phyloP scores from a whole-genome alignment of 495 filamentous ascomycete genomes.

The Penicillium mononematosum region DNA sequence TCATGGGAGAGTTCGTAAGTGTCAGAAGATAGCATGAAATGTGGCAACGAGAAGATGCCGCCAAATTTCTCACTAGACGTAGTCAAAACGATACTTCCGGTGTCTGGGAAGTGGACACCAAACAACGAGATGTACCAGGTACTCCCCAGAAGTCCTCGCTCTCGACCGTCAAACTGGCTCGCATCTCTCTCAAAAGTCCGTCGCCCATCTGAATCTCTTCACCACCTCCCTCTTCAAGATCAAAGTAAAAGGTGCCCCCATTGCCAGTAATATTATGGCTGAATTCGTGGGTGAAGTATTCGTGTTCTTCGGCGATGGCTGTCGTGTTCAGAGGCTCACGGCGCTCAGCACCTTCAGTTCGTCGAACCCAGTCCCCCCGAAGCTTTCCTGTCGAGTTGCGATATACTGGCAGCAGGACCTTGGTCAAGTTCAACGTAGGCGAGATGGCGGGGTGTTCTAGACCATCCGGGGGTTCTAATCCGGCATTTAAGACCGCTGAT shows the following conservation, averaged over 20 bases:
- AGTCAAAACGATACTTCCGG: conserved; percentile 73
- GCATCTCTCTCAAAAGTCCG: conserved; percentile 56
- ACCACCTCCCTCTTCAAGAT: conserved; percentile 43
- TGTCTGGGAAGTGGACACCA: conserved; percentile 77
- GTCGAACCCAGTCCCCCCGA: conserved; percentile 71
- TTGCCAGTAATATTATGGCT: conserved; percentile 66
- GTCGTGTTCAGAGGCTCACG: conserved; percentile 51
- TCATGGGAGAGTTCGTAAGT: conserved; percentile 65
- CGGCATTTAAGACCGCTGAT: conserved; percentile 41
- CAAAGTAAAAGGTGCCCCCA: conserved; percentile 46
- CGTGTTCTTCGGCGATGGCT: conserved; percentile 46
- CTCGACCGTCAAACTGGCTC: conserved; percentile 64
- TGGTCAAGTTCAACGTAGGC: conserved; percentile 42
- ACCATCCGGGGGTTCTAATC: conserved; percentile 31
- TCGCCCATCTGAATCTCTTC: conserved; percentile 34
- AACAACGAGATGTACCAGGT: conserved; percentile 73
- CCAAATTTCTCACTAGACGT: conserved; percentile 91
- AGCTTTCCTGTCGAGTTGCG: conserved; percentile 79
- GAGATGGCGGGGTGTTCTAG: conserved; percentile 42
- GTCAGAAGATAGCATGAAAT: conserved; percentile 66
- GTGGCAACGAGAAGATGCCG: conserved; percentile 83
- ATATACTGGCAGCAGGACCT: conserved; percentile 58
- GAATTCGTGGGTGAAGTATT: conserved; percentile 57
- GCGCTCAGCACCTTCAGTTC: conserved; percentile 37
- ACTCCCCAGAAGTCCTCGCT: conserved; percentile 63